These are phyloP conservation scores for Carallia brachiata DNA, from an alignment of 345 rosid species.

Conservation along the genomic window DNA sequence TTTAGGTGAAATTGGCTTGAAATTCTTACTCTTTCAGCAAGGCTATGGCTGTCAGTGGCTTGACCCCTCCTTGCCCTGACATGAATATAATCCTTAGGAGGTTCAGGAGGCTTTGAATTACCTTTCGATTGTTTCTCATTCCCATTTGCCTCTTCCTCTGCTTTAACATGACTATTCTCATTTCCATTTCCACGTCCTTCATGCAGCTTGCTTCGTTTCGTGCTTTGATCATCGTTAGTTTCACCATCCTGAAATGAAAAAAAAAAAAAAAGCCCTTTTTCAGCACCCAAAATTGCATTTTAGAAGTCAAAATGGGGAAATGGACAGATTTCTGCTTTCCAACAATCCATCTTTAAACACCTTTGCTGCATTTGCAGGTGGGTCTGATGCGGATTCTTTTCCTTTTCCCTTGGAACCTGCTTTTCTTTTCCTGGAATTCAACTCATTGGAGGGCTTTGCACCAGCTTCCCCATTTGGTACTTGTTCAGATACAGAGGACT, in stretches of 20 bases:
- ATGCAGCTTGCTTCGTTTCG: conserved; percentile 32
- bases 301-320: background rate
- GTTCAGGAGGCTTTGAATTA: conserved; percentile 50
- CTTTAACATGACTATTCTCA: conserved; percentile 28
- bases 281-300: background rate
- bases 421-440: conserved; percentile 63
- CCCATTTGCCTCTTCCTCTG: conserved; percentile 33
- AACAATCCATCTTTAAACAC: conserved; percentile 14
- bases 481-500: conserved; percentile 48
- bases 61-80: conserved; percentile 96
- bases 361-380: conserved; percentile 27
- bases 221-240: conserved; percentile 33
- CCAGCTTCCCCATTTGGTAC: conserved; percentile 31
- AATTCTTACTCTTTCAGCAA: conserved; percentile 83
- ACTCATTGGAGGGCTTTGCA: conserved; percentile 25
- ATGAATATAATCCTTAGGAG: conserved; percentile 82
- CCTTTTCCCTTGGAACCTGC: conserved; percentile 43
- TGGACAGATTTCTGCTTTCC: background rate
- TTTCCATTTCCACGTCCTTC: conserved; percentile 21
- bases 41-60: conserved; percentile 96
- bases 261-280: background rate
- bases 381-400: conserved; percentile 35
- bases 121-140: conserved; percentile 25
- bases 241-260: conserved; percentile 34
- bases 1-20: background rate